phyloP scores from a whole-genome alignment of 1,284 basidiomycete genomes.

The Naganishia albida region DNA sequence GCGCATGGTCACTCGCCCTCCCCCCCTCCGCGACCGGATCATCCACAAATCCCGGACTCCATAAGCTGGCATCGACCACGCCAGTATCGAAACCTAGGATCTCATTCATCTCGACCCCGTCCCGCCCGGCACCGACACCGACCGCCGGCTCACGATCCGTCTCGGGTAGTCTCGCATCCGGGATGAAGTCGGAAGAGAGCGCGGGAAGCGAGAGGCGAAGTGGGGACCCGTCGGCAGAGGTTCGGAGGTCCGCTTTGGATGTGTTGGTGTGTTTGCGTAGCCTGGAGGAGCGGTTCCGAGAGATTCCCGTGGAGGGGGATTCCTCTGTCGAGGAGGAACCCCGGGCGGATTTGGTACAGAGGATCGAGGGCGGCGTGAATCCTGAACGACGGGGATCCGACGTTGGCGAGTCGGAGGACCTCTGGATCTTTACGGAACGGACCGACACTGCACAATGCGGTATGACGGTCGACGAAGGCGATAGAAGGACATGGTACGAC shows the following conservation, averaged over 20 bases:
- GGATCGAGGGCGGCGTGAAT: background rate
- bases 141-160: constrained; percentile 7
- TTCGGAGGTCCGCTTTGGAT: constrained; percentile 49
- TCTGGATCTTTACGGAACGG: constrained; percentile 44
- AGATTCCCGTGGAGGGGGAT: constrained; percentile 32
- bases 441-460: constrained; percentile 36
- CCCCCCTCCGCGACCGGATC: background rate
- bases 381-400: constrained; percentile 2
- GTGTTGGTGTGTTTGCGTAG: constrained; percentile 44
- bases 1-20: constrained; percentile 30
- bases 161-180: constrained; percentile 1
- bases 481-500: constrained; percentile 50
- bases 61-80: no score
- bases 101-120: constrained; percentile 32
- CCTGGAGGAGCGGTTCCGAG: constrained; percentile 47
- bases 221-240: constrained; percentile 37
- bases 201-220: background rate
- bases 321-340: background rate
- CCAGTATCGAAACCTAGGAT: background rate
- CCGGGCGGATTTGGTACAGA: background rate
- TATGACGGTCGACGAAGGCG: constrained; percentile 18
- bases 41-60: no score
- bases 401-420: constrained; percentile 47
- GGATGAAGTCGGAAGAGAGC: background rate
- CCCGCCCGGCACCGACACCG: constrained; percentile 20